Evolutionary conservation across 2,329 filamentous ascomycete species (phyloP), one percentile per base, ranked within the genome.

Genomic region (Alternaria alternata): DNA sequence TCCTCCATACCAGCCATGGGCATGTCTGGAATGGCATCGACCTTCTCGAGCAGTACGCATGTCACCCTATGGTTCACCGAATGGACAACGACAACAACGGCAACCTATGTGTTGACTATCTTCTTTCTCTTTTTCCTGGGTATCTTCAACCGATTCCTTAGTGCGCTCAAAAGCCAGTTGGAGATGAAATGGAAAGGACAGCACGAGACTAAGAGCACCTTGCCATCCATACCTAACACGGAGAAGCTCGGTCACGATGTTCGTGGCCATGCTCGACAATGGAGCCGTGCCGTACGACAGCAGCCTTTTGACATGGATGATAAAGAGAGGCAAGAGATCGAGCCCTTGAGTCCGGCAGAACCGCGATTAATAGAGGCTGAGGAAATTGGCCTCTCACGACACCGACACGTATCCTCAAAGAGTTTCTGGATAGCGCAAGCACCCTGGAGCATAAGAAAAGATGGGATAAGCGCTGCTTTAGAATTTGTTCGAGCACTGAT

Each of bases 101-200:
- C 57, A 1, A 57, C 66, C 7, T 77, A 77, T 53, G 54, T 68
- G 16, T 59, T 69, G 6, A 65, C 75, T 1, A 52, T 76, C 24
- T 39, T 74, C 39, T 70, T 74, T 34, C 62, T 77, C 12, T 75
- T 75, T 55, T 57, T 49, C 7, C 55, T 75, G 2, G 71, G 72
- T 4, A 51, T 77, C 1, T 57, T 75, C 24, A 74, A 73, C 26
- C 73, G 74, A 3, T 75, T 75, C 36, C 71, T 76, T 5, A 71
- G 73, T 11, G 70, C 70, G 3, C 34, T 73, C 26, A 70, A 69
- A 26, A 59, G 42, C 14, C 74, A 75, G 46, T 62, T 76, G 8
- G 72, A 74, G 26, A 57, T 59, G 18, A 64, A 54, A 36, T 72
- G 68, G 71, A 62, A 54, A 7, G 48, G 42, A 22, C 41, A 55